These are phyloP conservation scores for Tulasnella calospora DNA, from an alignment of 768 basidiomycete genomes.

Conservation along the genomic window DNA sequence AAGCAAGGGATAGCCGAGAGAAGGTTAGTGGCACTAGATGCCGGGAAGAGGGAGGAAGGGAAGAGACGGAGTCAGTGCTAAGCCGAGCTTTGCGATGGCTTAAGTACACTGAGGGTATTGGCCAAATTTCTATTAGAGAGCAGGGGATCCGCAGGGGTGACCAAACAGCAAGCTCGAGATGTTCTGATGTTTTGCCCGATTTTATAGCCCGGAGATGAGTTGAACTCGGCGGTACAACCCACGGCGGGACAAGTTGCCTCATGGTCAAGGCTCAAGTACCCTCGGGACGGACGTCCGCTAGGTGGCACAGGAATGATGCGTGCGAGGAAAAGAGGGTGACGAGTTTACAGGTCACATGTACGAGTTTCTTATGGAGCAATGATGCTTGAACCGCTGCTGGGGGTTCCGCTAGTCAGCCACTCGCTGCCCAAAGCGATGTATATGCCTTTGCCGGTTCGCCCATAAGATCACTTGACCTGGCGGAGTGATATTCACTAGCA, in stretches of 20 bases:
- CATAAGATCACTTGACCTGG: no score
- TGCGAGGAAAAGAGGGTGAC: not conserved
- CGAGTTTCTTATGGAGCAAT: not conserved
- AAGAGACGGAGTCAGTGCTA: not conserved
- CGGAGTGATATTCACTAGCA: no score
- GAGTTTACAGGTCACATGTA: not conserved
- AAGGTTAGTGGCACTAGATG: not conserved
- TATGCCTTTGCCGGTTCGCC: no score
- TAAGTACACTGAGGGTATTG: not conserved
- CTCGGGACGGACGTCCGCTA: not conserved
- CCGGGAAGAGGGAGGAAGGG: not conserved
- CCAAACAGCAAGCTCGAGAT: not conserved
- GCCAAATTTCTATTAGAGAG: not conserved
- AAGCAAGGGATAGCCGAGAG: not conserved
- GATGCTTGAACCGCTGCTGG: no score
- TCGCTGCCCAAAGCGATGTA: no score
- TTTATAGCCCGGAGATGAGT: not conserved
- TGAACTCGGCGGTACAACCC: not conserved
- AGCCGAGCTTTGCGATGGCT: not conserved
- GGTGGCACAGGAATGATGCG: not conserved
- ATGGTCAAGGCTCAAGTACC: not conserved
- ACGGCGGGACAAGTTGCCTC: not conserved
- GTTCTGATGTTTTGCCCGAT: not conserved
- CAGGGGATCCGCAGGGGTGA: not conserved
- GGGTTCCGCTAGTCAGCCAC: no score